Evolutionary conservation across 257 asterid genomes (phyloP), one percentile per base, ranked within the genome.

Genomic region (Henckelia pumila): DNA sequence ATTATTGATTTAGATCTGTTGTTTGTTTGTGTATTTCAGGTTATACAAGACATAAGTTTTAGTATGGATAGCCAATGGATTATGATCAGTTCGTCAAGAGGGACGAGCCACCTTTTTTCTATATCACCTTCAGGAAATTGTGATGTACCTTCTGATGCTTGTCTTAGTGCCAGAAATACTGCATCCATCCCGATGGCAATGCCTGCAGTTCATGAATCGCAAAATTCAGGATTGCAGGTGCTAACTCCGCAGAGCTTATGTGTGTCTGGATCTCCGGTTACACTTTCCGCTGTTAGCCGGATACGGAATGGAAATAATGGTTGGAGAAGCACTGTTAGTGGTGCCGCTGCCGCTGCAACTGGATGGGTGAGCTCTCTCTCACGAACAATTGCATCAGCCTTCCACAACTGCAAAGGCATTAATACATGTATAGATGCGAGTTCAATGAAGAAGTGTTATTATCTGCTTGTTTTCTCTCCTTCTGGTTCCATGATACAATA

Each of bases 1-100:
- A 17, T 26, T 61, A 35, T 59, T 29, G 61, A 33, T 50, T 49
- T 69, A 2, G 30, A 33, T 56, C 0, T 19, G 52, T 68, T 63
- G 66, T n/a, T 70, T 64, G 55, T 8, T 47, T 16, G 70, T 64
- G 30, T 63, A 50, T 75, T 65, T 68, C 89, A 93, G 97, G 85
- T 93, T 74, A 93, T 93, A 79, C 96, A 90, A 73, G 99, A 93
- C 73, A 85, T 93, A 62, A 84, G 97, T 81, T 90, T 93, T 73
- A 93, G 99, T 63, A 77, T 81, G 26, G 96, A 93, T 71, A 84
- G 96, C 78, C 88, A 81, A 62, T 49, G 88, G 84, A 79, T 82
- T 59, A 76, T 82, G 84, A 63, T 82, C 77, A 82, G 84, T 70
- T 71, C 55, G 7, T 86, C 87, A 5, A 84, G 97, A 74, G 97